Evolutionary conservation across 2,329 filamentous ascomycete genomes (phyloP), one percentile per base, ranked within the genome.

Genomic region (Penicillium sumatraense): DNA sequence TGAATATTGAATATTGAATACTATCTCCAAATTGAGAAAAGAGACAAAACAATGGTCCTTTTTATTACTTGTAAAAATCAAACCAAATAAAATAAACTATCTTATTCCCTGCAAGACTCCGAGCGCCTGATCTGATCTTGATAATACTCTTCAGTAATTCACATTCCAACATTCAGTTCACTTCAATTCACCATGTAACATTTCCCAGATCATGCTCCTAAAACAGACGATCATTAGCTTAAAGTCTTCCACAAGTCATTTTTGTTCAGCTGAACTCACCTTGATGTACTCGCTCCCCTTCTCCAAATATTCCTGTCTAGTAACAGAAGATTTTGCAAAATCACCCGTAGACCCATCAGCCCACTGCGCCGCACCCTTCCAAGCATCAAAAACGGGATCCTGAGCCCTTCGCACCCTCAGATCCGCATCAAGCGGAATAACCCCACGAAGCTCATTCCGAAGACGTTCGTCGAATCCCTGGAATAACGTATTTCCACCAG

Each of bases 271-370:
- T 7, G 7, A 29, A 58, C 66, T 58, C 68, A 77, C 92, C 86
- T 96, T 96, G 72, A 98, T 83, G 78, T 98, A 98, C 66, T 98
- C 93, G 20, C 86, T 82, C 1, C 95, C 95, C 80, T 96, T 97
- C 80, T 99, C 95, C 65, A 85, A 74, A 76, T 91, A 99, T 75
- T 98, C 95, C 62, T 89, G 88, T 66, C 84, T 86, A 1, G 88
- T 89, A 38, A 99, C 83, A 58, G 86, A 88, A 4, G 86, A 86
- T 31, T 78, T 75, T 70, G 82, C 85, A 76, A 87, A 87, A 49
- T n/a, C n/a, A n/a, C 81, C 78, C 18, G 81, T 81, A 13, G 72
- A 67, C 14, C 70, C 75, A 35, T 70, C 75, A 35, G 88, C 89
- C 93, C 95, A 99, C 58, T 85, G 82, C 11, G 95, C 93, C 1